These are phyloP conservation scores for Galeopsis tetrahit DNA, from an alignment of 257 asterid genomes.

Conservation along the genomic window DNA sequence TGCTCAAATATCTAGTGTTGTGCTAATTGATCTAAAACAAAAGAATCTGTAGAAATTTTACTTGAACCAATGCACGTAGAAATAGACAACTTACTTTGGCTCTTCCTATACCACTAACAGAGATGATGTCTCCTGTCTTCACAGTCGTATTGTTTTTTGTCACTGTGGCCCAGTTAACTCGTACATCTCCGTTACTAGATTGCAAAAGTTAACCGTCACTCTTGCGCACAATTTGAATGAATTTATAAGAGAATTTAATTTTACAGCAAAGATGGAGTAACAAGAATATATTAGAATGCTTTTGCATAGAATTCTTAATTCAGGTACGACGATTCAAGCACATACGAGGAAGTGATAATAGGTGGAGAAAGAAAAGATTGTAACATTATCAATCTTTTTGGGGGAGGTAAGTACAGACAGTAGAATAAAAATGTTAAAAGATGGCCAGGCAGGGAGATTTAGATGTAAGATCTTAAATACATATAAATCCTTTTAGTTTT, in stretches of 20 bases:
- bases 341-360: background rate
- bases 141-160: conserved; percentile 67
- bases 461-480: background rate
- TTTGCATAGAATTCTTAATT: conserved; percentile 4
- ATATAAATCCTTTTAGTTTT: background rate
- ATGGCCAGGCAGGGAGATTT: background rate
- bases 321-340: background rate
- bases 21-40: too few species aligned
- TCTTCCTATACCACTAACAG: conserved; percentile 87
- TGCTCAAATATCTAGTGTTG: too few species aligned
- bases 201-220: conserved; percentile 14
- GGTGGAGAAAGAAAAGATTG: background rate
- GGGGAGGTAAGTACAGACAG: background rate
- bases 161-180: conserved; percentile 79
- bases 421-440: background rate
- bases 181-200: conserved; percentile 85
- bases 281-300: background rate
- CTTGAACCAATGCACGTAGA: background rate
- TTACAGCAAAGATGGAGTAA: background rate
- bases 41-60: too few species aligned
- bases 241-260: background rate
- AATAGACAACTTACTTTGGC: conserved; percentile 54
- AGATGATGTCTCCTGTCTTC: conserved; percentile 72
- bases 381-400: background rate
- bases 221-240: background rate